Evolutionary conservation across 306 rosid genomes (phyloP).

Genomic region (Medicago ruthenica): DNA sequence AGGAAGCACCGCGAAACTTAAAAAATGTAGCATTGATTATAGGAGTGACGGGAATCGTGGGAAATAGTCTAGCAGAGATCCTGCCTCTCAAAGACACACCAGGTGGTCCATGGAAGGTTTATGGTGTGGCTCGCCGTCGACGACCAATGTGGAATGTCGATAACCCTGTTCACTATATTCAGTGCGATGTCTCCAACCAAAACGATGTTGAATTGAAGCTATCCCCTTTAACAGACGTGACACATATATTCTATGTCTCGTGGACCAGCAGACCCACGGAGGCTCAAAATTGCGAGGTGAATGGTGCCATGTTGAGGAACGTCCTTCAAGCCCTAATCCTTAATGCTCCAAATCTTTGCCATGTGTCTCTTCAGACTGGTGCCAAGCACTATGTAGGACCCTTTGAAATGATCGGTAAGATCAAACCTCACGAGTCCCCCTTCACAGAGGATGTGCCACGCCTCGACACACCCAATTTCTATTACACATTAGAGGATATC

Average conservation of each 20-base stretch:
- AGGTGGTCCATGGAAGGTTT: conserved; percentile 80
- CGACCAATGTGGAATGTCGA: conserved; percentile 65
- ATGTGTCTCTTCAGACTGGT: conserved; percentile 75
- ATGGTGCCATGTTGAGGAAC: conserved; percentile 62
- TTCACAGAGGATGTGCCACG: conserved; percentile 73
- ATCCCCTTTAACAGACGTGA: conserved; percentile 58
- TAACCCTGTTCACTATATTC: conserved; percentile 63
- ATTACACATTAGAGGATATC: conserved; percentile 63
- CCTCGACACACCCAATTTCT: conserved; percentile 53
- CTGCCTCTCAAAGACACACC: conserved; percentile 67
- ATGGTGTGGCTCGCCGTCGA: conserved; percentile 73
- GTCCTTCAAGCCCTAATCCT: conserved; percentile 57
- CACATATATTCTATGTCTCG: conserved; percentile 69
- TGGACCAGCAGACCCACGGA: conserved; percentile 63
- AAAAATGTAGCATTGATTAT: conserved; percentile 50
- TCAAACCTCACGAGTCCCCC: conserved; percentile 58
- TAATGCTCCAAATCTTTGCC: conserved; percentile 65
- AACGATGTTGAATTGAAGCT: conserved; percentile 61
- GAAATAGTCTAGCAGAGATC: conserved; percentile 66
- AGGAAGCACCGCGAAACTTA: conserved; percentile 25
- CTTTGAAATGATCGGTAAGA: conserved; percentile 41
- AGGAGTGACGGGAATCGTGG: conserved; percentile 62
- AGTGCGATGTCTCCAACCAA: conserved; percentile 58
- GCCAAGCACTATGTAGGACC: conserved; percentile 63
- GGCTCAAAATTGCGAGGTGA: conserved; percentile 57